Evolutionary conservation across 805 yeast species (phyloP), one percentile per base, ranked within the genome.

Genomic region (Clavispora fructus): DNA sequence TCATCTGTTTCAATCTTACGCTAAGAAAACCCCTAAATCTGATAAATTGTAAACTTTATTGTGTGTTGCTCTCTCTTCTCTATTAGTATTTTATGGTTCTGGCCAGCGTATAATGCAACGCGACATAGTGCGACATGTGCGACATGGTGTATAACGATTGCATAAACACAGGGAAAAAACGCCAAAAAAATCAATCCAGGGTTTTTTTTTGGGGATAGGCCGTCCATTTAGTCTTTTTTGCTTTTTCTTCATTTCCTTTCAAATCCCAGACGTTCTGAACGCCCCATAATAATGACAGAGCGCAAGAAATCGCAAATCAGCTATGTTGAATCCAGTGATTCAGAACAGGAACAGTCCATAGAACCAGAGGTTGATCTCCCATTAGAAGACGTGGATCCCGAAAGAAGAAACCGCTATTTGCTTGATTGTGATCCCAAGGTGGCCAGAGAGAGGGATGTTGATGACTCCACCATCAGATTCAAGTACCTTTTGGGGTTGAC

Each of bases 401-500:
- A 44, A 11, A 43, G 55, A 10, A 42, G 47, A n/a, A 25, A 11
- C 4, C 47, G 57, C 19, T 55, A 26, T 27, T 41, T 55, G 19
- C 40, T 55, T 17, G 44, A 51, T 30, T 51, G 58, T 16, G 89
- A 83, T 49, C 81, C 85, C 4, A 78, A 78, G 49, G 64, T 72
- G 2, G 88, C 85, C 42, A 72, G 76, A 44, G 69, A 69, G 30
- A 75, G 55, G 17, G 73, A 67, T 43, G 67, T 59, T 29, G 87
- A 79, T 55, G 94, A 85, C 56, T 78, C 95, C 0, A 83, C 89
- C 26, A 80, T 75, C 55, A 74, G 98, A 49, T 88, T 88, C 74
- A 82, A 80, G 61, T 87, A 91, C 64, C 70, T 91, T 38, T 69
- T 92, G 42, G 85, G 90, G 1, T 71, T 91, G 35, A 89, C 97